Base-by-base conservation (phyloP, 345 rosid species). In the Arabidopsis suecica region DNA sequence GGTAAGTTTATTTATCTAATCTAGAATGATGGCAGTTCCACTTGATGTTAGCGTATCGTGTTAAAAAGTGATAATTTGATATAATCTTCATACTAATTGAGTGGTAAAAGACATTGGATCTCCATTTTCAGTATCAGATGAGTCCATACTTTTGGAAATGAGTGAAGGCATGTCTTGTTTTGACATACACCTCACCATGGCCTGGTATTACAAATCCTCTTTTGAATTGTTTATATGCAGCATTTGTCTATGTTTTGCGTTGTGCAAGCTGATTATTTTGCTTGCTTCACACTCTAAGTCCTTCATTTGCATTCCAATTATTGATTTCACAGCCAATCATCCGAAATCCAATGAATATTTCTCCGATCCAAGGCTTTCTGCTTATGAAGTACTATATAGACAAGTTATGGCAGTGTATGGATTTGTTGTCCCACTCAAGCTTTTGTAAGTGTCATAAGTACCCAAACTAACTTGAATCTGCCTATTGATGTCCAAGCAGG, bases 101-200 rank as follows among this genome's bases (percentile, higher is more conserved):
- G 22, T 20, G 22, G 22, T 20, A 20, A 20, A 20, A 20, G 22
- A 20, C 22, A 20, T 20, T 20, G 22, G 22, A 20, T 20, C 22
- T 20, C 22, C 22, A 20, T 20, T 20, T 20, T 20, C 22, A 20
- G 22, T 20, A 20, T 20, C 22, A 1, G 22, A 20, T 20, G 1
- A 20, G 22, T 20, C 22, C 22, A 20, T 20, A 20, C 22, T 20
- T 20, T 20, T 20, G 22, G 1, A 20, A 20, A 20, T 20, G 1
- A 20, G 22, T 20, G 90, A 88, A 56, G 77, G 82, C 82, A 94
- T 93, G 98, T 96, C 93, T 20, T 69, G 98, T 90, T 79, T 83
- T 94, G 85, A 20, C 22, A 34, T 94, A 91, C 83, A 90, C 96
- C 60, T 87, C 87, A 66, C 97, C 97, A n/a, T 90, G 98, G 97